Evolutionary conservation across 164 flowering plant genomes (phyloP).

Genomic region (Liquidambar formosana): DNA sequence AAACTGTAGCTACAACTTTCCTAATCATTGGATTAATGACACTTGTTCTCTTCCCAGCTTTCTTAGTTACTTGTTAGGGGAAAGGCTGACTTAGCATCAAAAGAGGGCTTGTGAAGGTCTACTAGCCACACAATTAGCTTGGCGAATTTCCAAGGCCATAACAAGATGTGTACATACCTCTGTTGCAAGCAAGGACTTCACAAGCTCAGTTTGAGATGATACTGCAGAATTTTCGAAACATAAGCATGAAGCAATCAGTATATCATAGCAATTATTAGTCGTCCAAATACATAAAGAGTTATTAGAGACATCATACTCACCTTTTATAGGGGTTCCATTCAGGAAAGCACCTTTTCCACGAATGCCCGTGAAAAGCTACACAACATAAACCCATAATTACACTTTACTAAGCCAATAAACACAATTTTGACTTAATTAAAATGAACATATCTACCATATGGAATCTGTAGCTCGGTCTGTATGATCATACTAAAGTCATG

Average conservation of each 20-base stretch:
- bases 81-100: no score
- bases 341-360: constrained; percentile 88
- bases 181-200: constrained; percentile 80
- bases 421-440: not conserved
- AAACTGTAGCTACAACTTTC: no score
- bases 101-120: no score
- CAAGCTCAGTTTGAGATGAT: constrained; percentile 76
- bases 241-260: constrained; percentile 1
- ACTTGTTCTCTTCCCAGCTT: no score
- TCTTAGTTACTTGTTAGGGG: no score
- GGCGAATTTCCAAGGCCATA: no score
- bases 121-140: no score
- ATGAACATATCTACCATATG: not conserved
- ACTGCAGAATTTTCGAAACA: constrained; percentile 47
- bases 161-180: constrained; percentile 63
- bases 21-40: no score
- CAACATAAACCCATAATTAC: constrained; percentile 6
- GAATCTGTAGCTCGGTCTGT: not conserved
- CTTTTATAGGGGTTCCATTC: constrained; percentile 86
- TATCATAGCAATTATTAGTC: not conserved
- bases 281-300: not conserved
- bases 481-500: not conserved
- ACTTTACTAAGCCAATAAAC: constrained; percentile 2
- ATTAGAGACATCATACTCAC: constrained; percentile 31
- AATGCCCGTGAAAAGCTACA: constrained; percentile 86